Percentiles rank a stretch among this genome's conserved stretches.
These are phyloP conservation scores for Phytophthora pseudosyringae DNA, from an alignment of 352 stramenopile genomes.

Conservation along the genomic window DNA sequence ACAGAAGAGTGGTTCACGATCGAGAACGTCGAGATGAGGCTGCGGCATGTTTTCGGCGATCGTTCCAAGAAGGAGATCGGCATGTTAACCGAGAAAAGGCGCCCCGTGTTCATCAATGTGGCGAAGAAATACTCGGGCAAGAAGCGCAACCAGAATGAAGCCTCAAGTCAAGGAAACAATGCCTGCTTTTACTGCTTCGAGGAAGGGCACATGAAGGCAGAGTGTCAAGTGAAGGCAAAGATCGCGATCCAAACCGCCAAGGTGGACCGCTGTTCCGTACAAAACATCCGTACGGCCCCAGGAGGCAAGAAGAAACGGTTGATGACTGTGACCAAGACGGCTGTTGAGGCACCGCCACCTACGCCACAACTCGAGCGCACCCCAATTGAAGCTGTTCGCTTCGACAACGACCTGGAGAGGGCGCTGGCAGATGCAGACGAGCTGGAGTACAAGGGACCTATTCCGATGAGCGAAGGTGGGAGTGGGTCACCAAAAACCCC, in stretches of 20 bases:
- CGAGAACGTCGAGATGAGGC: slow-evolving; percentile 5
- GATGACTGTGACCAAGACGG: background rate
- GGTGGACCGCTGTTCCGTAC: background rate
- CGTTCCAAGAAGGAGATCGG: slow-evolving; percentile 13
- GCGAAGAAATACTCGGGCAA: background rate
- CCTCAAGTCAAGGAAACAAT: too few species aligned
- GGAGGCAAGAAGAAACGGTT: background rate
- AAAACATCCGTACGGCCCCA: background rate
- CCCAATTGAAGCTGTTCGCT: too few species aligned
- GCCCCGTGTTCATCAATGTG: background rate
- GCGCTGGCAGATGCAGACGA: background rate
- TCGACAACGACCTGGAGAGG: too few species aligned
- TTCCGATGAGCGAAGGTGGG: background rate
- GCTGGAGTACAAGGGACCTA: background rate
- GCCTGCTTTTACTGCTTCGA: slow-evolving; percentile 16
- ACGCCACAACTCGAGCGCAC: background rate
- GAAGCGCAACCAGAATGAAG: background rate
- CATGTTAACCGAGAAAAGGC: background rate
- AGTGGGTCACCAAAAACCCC: background rate
- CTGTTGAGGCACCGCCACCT: background rate
- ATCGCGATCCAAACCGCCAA: background rate
- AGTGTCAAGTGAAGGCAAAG: background rate
- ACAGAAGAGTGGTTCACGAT: slow-evolving; percentile 10
- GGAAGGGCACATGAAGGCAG: background rate
- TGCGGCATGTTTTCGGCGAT: slow-evolving; percentile 6